These are phyloP conservation scores for Dendrobium chrysotoxum DNA, from an alignment of 106 monocot species.

Conservation along the genomic window DNA sequence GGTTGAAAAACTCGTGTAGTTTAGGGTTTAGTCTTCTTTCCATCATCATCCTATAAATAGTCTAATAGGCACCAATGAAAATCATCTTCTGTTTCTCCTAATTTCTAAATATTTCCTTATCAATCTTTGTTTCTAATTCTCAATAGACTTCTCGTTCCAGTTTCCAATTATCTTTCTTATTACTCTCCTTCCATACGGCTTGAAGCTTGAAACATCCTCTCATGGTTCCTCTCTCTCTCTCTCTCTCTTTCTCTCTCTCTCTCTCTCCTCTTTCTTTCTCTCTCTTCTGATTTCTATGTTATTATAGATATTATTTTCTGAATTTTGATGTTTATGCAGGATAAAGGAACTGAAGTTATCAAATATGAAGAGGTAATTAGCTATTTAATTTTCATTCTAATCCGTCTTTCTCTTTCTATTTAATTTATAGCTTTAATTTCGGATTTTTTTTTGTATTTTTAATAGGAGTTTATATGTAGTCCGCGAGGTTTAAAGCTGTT, in stretches of 20 bases:
- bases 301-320: background rate
- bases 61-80: no score
- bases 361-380: conserved; percentile 22
- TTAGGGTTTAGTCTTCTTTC: no score
- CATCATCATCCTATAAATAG: no score
- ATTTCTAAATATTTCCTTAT: no score
- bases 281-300: background rate
- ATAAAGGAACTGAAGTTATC: background rate
- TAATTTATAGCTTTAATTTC: background rate
- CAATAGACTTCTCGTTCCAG: no score
- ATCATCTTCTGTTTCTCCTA: no score
- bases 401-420: background rate
- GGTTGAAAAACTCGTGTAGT: no score
- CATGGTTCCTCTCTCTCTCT: no score
- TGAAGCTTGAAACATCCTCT: no score
- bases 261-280: no score
- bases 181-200: background rate
- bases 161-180: background rate
- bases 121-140: no score
- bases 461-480: conserved; percentile 34
- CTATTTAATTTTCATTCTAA: background rate
- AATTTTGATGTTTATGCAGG: background rate
- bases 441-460: background rate
- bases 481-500: conserved; percentile 40
- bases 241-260: no score